Evolutionary conservation across 2,329 filamentous ascomycete species (phyloP), one percentile per base, ranked within the genome.

Genomic region (Monilinia fructicola): DNA sequence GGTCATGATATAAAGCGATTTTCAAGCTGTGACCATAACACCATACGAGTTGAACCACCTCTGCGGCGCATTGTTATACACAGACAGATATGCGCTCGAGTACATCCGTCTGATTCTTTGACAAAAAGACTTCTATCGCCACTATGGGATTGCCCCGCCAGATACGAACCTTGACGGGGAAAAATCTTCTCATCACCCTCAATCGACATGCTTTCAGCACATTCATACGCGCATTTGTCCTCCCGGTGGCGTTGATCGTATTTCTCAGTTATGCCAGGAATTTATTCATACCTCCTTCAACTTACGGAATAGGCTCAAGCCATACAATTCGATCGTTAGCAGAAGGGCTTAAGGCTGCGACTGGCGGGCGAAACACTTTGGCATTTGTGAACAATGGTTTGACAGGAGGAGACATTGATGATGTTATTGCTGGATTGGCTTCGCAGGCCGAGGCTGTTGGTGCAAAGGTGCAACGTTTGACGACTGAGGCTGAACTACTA

Each of bases 351-450:
- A 75, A 78, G 26, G 79, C 79, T 35, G 85, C 88, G 2, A 78
- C 79, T 21, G 81, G 81, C 14, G 86, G 87, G 23, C 84, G 90
- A 69, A 78, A 90, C 71, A 92, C 85, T 61, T 81, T 97, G 18
- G 88, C 88, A 16, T 91, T 97, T 66, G 87, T 96, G 67, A 90
- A 96, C 76, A 92, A 87, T 77, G 90, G 90, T 12, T 79, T 85
- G 62, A 81, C 80, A 0, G 89, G 86, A 12, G 91, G 91, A 21
- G 83, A 88, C 64, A 93, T 96, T 63, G 86, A 90, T 66, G 79
- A 79, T 16, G 87, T 95, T 23, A 92, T 96, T 68, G 81, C 85
- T 69, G 76, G 79, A 2, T 77, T 96, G 23, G 83, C 85, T 3
- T 77, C 79, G n/a, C 79, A 84, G n/a, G 85, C 90, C 5, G 79